Conservation (phyloP, 345 rosid species). For the Brassica incana region DNA sequence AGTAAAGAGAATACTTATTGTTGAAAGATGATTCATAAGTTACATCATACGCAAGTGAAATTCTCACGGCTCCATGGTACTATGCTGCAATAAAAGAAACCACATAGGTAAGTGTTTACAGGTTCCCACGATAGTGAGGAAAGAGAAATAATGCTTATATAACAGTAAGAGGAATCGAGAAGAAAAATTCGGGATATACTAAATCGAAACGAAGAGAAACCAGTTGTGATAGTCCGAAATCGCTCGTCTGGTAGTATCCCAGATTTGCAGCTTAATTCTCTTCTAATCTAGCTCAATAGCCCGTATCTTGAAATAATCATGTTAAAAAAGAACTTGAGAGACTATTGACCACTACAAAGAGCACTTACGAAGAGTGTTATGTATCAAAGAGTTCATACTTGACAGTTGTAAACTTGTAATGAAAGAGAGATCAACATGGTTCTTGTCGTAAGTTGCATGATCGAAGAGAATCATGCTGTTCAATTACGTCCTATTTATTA, state of each 20-base stretch:
- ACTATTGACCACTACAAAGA: background rate
- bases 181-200: background rate
- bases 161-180: background rate
- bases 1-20: constrained; percentile 50
- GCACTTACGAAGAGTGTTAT: background rate
- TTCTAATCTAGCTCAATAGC: constrained; percentile 95
- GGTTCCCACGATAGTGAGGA: constrained; percentile 3
- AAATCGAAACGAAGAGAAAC: constrained; percentile 34
- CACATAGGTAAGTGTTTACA: background rate
- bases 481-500: background rate
- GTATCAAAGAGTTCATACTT: constrained; percentile 47
- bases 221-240: constrained; percentile 48
- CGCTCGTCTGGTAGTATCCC: constrained; percentile 59
- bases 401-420: constrained; percentile 62
- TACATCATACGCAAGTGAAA: constrained; percentile 68
- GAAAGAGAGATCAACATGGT: constrained; percentile 36
- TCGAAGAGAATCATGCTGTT: background rate
- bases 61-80: constrained; percentile 99
- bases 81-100: constrained; percentile 63
- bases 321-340: background rate
- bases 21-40: constrained; percentile 91
- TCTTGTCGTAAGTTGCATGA: background rate
- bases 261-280: constrained; percentile 89
- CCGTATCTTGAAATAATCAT: constrained; percentile 51
- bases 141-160: background rate